These are phyloP conservation scores for Phytophthora sojae DNA, from an alignment of 352 stramenopile genomes.

Conservation along the genomic window DNA sequence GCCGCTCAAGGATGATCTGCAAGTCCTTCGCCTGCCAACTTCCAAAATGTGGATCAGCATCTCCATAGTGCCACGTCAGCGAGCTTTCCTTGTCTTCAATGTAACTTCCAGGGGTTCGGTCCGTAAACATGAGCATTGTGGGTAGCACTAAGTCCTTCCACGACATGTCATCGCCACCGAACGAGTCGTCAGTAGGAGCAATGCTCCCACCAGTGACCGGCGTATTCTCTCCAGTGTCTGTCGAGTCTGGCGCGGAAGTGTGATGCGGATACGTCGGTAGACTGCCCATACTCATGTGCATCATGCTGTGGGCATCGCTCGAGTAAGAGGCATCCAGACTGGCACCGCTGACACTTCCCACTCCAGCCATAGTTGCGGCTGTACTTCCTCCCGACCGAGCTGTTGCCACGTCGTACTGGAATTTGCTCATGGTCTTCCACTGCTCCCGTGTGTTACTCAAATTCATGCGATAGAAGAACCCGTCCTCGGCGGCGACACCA, in stretches of 20 bases:
- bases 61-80: conserved; percentile 89
- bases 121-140: conserved; percentile 81
- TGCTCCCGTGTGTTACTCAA: conserved; percentile 70
- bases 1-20: conserved; percentile 90
- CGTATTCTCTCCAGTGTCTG: conserved; percentile 30
- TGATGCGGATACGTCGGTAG: conserved; percentile 49
- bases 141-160: conserved; percentile 86
- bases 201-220: conserved; percentile 34
- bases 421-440: conserved; percentile 90
- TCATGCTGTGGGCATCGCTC: conserved; percentile 44
- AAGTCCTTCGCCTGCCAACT: conserved; percentile 91
- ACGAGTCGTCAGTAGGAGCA: conserved; percentile 50
- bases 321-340: conserved; percentile 47
- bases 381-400: conserved; percentile 43
- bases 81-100: conserved; percentile 90
- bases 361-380: conserved; percentile 24
- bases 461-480: conserved; percentile 87
- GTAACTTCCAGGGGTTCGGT: conserved; percentile 79
- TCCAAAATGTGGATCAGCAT: conserved; percentile 88
- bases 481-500: conserved; percentile 78
- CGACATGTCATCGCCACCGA: conserved; percentile 67
- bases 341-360: conserved; percentile 30
- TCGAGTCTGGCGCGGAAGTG: conserved; percentile 22
- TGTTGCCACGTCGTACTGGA: conserved; percentile 71
- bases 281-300: conserved; percentile 61